Percentiles rank a stretch among this genome's conserved stretches.
Conservation (phyloP, 345 rosid genomes). For the Lepidium africanum region DNA sequence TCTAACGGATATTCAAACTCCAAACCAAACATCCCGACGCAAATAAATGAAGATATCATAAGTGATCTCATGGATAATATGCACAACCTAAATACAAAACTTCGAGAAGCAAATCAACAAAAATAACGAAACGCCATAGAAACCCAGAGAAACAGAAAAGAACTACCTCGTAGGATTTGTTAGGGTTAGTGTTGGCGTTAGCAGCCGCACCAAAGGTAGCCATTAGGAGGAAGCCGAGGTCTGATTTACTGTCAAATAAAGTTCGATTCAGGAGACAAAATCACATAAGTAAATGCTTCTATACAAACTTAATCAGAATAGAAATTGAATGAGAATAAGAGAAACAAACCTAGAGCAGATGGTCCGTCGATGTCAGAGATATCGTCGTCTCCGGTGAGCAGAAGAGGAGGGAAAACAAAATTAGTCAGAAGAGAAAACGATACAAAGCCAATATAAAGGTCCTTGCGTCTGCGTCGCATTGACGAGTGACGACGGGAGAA, state of each 20-base stretch:
- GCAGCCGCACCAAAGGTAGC: constrained; percentile 51
- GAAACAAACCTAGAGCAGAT: constrained; percentile 6
- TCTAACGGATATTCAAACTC: not conserved
- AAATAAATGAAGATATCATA: not conserved
- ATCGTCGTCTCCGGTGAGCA: not conserved
- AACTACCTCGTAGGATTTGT: constrained; percentile 71
- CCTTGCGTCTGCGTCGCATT: too few species aligned
- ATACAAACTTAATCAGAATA: not conserved
- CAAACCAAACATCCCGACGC: not conserved
- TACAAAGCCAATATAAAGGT: too few species aligned
- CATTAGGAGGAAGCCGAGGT: constrained; percentile 30
- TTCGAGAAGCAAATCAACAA: not conserved
- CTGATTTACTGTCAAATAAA: not conserved
- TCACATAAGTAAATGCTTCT: not conserved
- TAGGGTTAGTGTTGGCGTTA: constrained; percentile 50
- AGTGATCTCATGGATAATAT: not conserved
- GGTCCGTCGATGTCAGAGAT: not conserved
- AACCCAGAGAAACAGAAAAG: not conserved
- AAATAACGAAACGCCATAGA: not conserved
- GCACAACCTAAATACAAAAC: not conserved
- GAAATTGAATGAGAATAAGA: not conserved
- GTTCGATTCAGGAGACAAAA: not conserved
- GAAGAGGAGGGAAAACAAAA: constrained; percentile 12
- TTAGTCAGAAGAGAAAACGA: not conserved
- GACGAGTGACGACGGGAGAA: too few species aligned